Evolutionary conservation across 2,329 filamentous ascomycete species (phyloP).

Genomic region (Aureobasidium sp.): DNA sequence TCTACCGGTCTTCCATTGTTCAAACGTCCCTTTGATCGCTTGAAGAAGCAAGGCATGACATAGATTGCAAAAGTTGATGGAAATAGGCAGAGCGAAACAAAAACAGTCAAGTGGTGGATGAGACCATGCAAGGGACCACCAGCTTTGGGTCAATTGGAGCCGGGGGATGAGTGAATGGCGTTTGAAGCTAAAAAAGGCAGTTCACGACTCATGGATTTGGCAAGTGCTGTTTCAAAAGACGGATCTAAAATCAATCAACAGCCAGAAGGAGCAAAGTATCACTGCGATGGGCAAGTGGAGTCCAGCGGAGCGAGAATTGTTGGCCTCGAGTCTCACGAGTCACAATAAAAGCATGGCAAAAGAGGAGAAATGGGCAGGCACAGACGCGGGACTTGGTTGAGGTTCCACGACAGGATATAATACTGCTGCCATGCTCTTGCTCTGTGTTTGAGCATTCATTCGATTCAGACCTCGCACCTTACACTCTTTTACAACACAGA

Average conservation of each 20-base stretch:
- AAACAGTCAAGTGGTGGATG: neutral
- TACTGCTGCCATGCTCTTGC: neutral
- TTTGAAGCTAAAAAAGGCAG: neutral
- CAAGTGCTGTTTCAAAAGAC: neutral
- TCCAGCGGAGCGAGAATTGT: neutral
- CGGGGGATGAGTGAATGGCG: neutral
- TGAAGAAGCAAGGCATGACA: neutral
- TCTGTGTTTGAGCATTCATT: neutral
- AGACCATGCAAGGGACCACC: neutral
- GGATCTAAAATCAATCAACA: neutral
- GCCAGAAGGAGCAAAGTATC: neutral
- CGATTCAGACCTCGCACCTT: neutral
- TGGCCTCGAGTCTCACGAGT: neutral
- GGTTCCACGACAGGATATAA: conserved; percentile 3
- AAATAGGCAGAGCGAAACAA: neutral
- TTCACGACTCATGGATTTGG: neutral
- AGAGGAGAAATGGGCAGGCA: neutral
- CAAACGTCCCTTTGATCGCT: neutral
- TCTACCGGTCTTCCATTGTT: neutral
- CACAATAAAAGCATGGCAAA: neutral
- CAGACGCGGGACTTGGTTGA: neutral
- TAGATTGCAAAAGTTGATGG: neutral
- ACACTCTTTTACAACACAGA: neutral
- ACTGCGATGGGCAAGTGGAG: neutral
- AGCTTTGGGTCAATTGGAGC: neutral